Base-by-base conservation (phyloP, 1,284 basidiomycete species). In the Rhizoctonia solani region DNA sequence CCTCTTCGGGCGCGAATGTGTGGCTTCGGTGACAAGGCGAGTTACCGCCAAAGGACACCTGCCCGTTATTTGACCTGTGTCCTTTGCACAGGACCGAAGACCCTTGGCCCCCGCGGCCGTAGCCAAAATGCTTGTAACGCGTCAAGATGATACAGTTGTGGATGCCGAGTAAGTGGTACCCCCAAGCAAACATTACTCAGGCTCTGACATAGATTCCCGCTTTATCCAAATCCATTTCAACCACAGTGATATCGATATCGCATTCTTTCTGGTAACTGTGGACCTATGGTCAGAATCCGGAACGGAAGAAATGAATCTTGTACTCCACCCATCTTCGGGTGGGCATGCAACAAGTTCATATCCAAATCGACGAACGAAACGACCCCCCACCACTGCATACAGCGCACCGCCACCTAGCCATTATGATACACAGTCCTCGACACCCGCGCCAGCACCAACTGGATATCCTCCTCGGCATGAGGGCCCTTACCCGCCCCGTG, bases 1-100 rank as follows among this genome's bases (percentile, higher is more conserved):
- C 93, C 93, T 37, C 78, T 92, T 54, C 84, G 93, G 49, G 93
- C 93, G 39, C 85, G 93, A 72, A 95, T 95, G 86, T 95, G 93
- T 77, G 93, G 93, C 3, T 95, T 95, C 77, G 93, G 93, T 59
- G 93, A 95, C 81, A 95, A 95, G 82, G 93, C 93, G 70, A 67
- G 80, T 76, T 21, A 34, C 16, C 52, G 34, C 59, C 25, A 16
- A 37, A 39, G 16, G 46, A 37, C 14, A 65, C 41, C 49, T 37
- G 32, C 27, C 30, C 37, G 54, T 44, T 69, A 66, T 29, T 58
- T 69, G 46, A 44, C 52, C 16, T 42, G 58, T 56, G 53, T 71
- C 50, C 67, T 56, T 69, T 59, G 69, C 52, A 61, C 72, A 95
- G 92, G 93, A 96, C 82, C 88, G 93, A 69, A 83, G 93, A 68